Evolutionary conservation across 305 asterid genomes (phyloP).

Genomic region (Fraxinus angustifolia): DNA sequence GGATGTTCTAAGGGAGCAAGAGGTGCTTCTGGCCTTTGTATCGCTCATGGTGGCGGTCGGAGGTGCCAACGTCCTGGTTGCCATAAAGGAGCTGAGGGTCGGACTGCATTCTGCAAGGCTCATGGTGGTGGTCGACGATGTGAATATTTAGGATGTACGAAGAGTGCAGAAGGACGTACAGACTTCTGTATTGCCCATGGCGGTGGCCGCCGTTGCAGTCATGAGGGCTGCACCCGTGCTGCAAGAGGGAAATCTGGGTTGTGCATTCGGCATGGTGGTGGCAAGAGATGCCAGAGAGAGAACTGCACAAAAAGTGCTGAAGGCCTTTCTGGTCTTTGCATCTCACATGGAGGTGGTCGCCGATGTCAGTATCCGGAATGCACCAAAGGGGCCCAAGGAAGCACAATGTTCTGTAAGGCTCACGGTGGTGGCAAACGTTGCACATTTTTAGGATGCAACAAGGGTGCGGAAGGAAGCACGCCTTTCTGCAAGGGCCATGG

Average conservation of each 20-base stretch:
- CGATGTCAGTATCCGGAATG: slow-evolving; percentile 76
- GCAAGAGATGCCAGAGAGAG: slow-evolving; percentile 84
- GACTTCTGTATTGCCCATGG: slow-evolving; percentile 93
- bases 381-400: slow-evolving; percentile 91
- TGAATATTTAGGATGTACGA: slow-evolving; percentile 81
- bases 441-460: slow-evolving; percentile 62
- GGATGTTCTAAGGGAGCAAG: slow-evolving; percentile 91
- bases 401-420: slow-evolving; percentile 90
- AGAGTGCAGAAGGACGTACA: slow-evolving; percentile 92
- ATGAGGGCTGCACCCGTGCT: slow-evolving; percentile 68
- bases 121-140: slow-evolving; percentile 97
- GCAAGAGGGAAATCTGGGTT: slow-evolving; percentile 88
- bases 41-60: slow-evolving; percentile 97
- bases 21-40: slow-evolving; percentile 95
- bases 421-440: slow-evolving; percentile 98
- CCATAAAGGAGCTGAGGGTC: slow-evolving; percentile 93
- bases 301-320: slow-evolving; percentile 87
- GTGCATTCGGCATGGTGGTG: slow-evolving; percentile 97
- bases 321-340: slow-evolving; percentile 95
- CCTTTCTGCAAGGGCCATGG: slow-evolving; percentile 94
- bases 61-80: slow-evolving; percentile 88
- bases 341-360: slow-evolving; percentile 97
- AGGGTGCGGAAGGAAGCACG: slow-evolving; percentile 99
- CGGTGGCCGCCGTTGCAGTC: slow-evolving; percentile 85
- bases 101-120: slow-evolving; percentile 96